Conservation (phyloP, 352 stramenopile species). For the Phytopythium sindhum region DNA sequence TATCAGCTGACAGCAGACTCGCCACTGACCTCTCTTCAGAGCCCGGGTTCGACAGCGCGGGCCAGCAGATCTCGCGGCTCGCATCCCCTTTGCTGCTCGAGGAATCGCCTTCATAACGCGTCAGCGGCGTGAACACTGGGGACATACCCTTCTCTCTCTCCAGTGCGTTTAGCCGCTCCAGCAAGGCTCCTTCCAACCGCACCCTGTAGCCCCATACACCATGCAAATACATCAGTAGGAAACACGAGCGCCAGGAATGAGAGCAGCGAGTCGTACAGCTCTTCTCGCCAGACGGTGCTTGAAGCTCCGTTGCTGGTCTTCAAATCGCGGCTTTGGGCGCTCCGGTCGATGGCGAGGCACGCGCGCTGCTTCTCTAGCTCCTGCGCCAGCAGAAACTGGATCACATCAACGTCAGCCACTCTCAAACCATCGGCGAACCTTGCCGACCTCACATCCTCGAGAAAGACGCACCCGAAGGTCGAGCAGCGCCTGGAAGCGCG, state of each 20-base stretch:
- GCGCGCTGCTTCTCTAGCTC: conserved; percentile 20
- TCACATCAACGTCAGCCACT: conserved; percentile 4
- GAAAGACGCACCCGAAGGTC: conserved; percentile 15
- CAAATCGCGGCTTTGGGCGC: too few species aligned
- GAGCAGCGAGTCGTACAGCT: conserved; percentile 7
- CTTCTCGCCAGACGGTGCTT: not conserved
- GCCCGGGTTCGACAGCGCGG: conserved; percentile 10
- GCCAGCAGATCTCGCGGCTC: conserved; percentile 21
- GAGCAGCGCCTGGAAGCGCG: conserved; percentile 16
- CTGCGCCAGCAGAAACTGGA: conserved; percentile 23
- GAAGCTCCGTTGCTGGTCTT: not conserved
- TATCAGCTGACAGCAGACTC: not conserved
- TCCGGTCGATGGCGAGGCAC: conserved; percentile 4
- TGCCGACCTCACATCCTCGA: not conserved
- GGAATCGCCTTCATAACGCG: not conserved
- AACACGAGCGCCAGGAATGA: not conserved
- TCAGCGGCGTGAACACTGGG: not conserved
- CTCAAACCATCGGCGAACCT: too few species aligned
- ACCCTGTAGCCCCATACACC: not conserved
- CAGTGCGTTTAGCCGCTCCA: conserved; percentile 14
- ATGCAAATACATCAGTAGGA: not conserved
- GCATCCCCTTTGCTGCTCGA: not conserved
- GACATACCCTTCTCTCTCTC: conserved; percentile 6
- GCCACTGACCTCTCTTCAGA: conserved; percentile 14
- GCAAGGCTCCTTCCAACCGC: conserved; percentile 8